These are phyloP conservation scores for Venturia oleaginea DNA, from an alignment of 2,329 filamentous ascomycete species.

Conservation along the genomic window DNA sequence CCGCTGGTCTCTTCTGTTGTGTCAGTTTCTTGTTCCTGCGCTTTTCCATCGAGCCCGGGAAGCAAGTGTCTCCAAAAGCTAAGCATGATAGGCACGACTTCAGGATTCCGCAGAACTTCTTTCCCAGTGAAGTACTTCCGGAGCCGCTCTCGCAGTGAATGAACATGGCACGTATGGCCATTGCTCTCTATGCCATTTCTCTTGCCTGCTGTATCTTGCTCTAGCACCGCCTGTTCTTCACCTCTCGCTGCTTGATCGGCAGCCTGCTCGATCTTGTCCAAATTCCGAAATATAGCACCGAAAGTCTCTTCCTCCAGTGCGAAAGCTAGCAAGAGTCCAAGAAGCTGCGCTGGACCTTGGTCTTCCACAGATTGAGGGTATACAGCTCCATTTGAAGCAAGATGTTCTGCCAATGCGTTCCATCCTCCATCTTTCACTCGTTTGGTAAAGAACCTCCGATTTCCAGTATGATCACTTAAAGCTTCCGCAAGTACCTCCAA, in stretches of 20 bases:
- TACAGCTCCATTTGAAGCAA: slow-evolving; percentile 54
- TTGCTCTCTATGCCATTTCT: slow-evolving; percentile 4
- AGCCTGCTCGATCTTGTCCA: slow-evolving; percentile 20
- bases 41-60: slow-evolving; percentile 15
- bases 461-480: slow-evolving; percentile 72
- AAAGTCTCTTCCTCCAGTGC: slow-evolving; percentile 69
- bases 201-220: background rate
- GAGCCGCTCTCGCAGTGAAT: background rate
- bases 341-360: slow-evolving; percentile 57
- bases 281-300: slow-evolving; percentile 52
- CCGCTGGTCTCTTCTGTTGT: background rate
- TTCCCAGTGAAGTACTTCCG: slow-evolving; percentile 26
- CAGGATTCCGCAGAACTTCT: slow-evolving; percentile 32
- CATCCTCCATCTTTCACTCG: slow-evolving; percentile 70
- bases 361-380: slow-evolving; percentile 25
- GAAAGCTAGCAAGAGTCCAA: slow-evolving; percentile 74
- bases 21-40: background rate
- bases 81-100: slow-evolving; percentile 31
- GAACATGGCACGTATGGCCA: background rate
- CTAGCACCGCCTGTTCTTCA: slow-evolving; percentile 15
- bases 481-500: slow-evolving; percentile 66
- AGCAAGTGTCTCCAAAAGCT: slow-evolving; percentile 31
- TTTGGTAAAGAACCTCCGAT: slow-evolving; percentile 76
- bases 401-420: slow-evolving; percentile 62
- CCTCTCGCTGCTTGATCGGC: background rate